Evolutionary conservation across 306 rosid genomes (phyloP).

Genomic region (Cicer yamashitae): DNA sequence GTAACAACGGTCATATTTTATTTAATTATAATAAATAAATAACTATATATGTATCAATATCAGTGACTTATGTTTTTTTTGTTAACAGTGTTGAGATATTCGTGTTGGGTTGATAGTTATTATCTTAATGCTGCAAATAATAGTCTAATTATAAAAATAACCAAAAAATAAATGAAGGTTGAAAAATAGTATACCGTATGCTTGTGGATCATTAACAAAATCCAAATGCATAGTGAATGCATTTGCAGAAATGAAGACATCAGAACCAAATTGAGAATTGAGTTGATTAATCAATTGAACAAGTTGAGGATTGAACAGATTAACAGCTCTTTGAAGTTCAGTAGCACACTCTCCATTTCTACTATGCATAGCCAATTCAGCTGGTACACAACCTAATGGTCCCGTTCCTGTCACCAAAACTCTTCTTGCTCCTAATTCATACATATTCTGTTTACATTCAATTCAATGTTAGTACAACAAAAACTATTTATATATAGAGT

Average conservation of each 20-base stretch:
- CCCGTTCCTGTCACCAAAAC: conserved; percentile 80
- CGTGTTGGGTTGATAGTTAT: not conserved
- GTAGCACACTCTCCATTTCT: conserved; percentile 61
- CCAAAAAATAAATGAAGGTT: not conserved
- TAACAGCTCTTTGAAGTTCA: conserved; percentile 60
- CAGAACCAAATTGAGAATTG: conserved; percentile 56
- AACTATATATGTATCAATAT: too few species aligned
- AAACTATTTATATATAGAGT: not conserved
- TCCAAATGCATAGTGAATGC: conserved; percentile 59
- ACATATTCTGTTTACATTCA: conserved; percentile 55
- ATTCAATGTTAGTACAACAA: not conserved
- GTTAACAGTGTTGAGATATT: too few species aligned
- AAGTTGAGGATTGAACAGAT: conserved; percentile 73
- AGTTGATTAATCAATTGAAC: conserved; percentile 51
- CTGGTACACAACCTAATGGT: conserved; percentile 81
- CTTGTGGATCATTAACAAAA: conserved; percentile 58
- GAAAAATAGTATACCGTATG: conserved; percentile 52
- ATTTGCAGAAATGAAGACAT: conserved; percentile 60
- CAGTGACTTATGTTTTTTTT: too few species aligned
- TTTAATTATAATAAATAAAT: too few species aligned
- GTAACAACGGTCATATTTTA: too few species aligned
- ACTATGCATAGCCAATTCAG: conserved; percentile 65
- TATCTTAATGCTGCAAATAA: not conserved
- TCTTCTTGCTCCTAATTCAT: conserved; percentile 71
- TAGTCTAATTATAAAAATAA: not conserved